These are phyloP conservation scores for Prunus campanulata DNA, from an alignment of 306 rosid genomes.

Conservation along the genomic window DNA sequence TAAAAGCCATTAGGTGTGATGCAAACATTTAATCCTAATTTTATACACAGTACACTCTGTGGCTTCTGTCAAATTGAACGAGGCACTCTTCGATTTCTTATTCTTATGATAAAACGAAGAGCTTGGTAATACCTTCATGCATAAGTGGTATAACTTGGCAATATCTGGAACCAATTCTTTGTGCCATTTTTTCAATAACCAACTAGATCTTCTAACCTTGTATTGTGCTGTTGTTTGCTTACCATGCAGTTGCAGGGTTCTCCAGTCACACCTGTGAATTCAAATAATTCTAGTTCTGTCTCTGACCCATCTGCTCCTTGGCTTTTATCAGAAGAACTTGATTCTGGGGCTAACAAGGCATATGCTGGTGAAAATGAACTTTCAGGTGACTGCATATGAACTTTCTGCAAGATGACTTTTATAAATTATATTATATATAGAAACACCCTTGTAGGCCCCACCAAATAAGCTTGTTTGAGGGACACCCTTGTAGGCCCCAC, in stretches of 20 bases:
- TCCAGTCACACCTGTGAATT: conserved; percentile 67
- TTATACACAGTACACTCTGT: neutral
- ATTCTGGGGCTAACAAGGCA: conserved; percentile 53
- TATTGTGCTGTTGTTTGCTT: conserved; percentile 24
- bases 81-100: neutral
- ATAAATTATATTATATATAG: neutral
- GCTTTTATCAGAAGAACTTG: conserved; percentile 72
- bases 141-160: conserved; percentile 3
- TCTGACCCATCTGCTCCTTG: conserved; percentile 61
- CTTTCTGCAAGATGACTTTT: conserved; percentile 14
- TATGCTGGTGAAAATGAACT: conserved; percentile 50
- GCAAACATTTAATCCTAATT: neutral
- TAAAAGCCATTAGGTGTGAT: neutral
- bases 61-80: neutral
- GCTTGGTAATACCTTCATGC: neutral
- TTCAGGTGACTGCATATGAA: conserved; percentile 29
- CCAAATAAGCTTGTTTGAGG: no score
- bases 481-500: no score
- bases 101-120: neutral
- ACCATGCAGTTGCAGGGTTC: conserved; percentile 67
- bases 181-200: conserved; percentile 12
- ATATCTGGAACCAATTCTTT: neutral
- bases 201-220: conserved; percentile 21
- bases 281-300: conserved; percentile 60
- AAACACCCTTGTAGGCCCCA: no score